Base-by-base conservation (phyloP, 306 rosid species). In the Sindora glabra region DNA sequence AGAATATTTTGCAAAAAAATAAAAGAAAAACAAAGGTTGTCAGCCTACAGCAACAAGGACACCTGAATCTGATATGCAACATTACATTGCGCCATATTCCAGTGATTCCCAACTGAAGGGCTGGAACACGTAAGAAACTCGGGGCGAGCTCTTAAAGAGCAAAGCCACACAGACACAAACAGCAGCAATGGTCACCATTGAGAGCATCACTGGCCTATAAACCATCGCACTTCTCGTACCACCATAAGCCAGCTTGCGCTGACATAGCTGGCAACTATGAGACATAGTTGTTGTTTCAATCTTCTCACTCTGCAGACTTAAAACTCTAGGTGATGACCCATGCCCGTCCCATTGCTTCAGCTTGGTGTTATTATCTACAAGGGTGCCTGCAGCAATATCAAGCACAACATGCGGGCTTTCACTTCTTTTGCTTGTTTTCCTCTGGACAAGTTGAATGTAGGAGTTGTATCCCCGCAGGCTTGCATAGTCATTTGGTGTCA, bases 111-210 rank as follows among this genome's bases (percentile, higher is more conserved):
- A 90, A 30, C 56, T 79, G 86, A 90, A 90, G 39, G 95, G 95
- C 46, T 62, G 81, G 80, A 86, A 83, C 13, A 78, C 82, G 10
- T 70, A 82, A 13, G 62, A 49, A 51, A 86, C 95, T 70, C 75
- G 76, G 1, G 97, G 95, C 9, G 85, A 84, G 76, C 95, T 86
- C 64, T 90, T 86, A 65, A 90, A 86, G 57, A 90, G 90, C 65
- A 90, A 77, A 11, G 97, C 97, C 57, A 80, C 97, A 29, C 95
- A 90, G 11, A 86, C 95, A 65, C 97, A 90, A 0, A 90, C 89
- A 2, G 90, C 90, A 12, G 95, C 97, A 59, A 90, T 82, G 55
- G 90, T 71, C 47, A 90, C 88, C 90, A 90, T 76, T 5, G 95
- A 87, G 9, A 84, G 85, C 90, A 90, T 76, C 16, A 79, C 89